These are phyloP conservation scores for Dendrobium officinale DNA, from an alignment of 106 monocot genomes.

Conservation along the genomic window DNA sequence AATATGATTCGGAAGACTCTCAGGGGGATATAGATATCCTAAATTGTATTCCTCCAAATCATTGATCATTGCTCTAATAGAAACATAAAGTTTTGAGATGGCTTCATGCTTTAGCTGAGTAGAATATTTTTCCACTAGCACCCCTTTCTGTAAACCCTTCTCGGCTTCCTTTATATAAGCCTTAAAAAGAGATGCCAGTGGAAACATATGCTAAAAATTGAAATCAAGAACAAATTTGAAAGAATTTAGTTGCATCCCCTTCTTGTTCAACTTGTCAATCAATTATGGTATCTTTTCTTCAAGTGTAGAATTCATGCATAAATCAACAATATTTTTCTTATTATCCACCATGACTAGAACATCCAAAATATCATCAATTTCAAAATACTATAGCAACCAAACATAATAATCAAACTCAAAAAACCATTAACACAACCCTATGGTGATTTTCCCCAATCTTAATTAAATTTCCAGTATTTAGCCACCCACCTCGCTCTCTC, in stretches of 20 bases:
- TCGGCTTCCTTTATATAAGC: background rate
- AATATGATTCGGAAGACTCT: background rate
- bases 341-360: background rate
- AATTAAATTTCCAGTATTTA: background rate
- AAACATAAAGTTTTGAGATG: background rate
- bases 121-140: background rate
- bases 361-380: background rate
- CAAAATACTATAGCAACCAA: background rate
- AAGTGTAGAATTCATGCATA: constrained; percentile 3
- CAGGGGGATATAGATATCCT: background rate
- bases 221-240: background rate
- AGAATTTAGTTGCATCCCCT: background rate
- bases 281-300: constrained; percentile 1
- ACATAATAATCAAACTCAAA: background rate
- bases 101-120: background rate
- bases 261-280: background rate
- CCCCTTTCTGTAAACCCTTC: background rate
- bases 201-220: background rate
- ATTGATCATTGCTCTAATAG: background rate
- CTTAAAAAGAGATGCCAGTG: background rate
- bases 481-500: constrained; percentile 9
- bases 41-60: background rate
- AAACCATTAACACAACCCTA: background rate
- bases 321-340: background rate
- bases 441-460: background rate